Conservation (phyloP, 805 yeast species). For the Candida orba region DNA sequence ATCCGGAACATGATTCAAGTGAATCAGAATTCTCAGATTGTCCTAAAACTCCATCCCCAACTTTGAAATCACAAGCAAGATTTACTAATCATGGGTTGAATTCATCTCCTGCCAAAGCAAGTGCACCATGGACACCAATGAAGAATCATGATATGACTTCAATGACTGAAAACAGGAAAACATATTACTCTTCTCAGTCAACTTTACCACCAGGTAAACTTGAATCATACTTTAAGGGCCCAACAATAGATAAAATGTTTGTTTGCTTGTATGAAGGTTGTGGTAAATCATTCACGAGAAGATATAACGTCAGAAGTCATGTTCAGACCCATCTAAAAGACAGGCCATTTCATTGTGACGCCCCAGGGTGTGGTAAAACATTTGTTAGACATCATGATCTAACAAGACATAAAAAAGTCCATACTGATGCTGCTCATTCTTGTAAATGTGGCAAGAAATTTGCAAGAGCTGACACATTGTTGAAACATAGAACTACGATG, state of each 20-base stretch:
- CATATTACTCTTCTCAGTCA: constrained; percentile 31
- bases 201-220: constrained; percentile 85
- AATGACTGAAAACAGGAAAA: constrained; percentile 14
- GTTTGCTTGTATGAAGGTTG: constrained; percentile 73
- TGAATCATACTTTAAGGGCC: constrained; percentile 76
- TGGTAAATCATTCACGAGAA: constrained; percentile 74
- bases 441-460: constrained; percentile 96
- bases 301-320: constrained; percentile 91
- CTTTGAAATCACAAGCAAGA: constrained; percentile 29
- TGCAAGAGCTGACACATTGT: constrained; percentile 48
- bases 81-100: constrained; percentile 9
- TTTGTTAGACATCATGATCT: constrained; percentile 96
- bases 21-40: constrained; percentile 29
- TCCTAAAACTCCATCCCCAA: constrained; percentile 39
- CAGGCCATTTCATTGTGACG: constrained; percentile 76
- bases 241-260: constrained; percentile 63
- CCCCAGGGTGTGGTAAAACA: constrained; percentile 60
- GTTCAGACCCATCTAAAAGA: constrained; percentile 95
- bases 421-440: constrained; percentile 57
- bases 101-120: constrained; percentile 11
- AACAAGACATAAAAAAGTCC: constrained; percentile 83
- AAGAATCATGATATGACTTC: constrained; percentile 9
- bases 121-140: constrained; percentile 20
- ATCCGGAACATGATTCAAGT: constrained; percentile 16
- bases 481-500: constrained; percentile 40